Percentiles rank a stretch among this genome's conserved stretches.
phyloP scores from a whole-genome alignment of 192 early-diverging fungal species.

The Coemansia sp. region DNA sequence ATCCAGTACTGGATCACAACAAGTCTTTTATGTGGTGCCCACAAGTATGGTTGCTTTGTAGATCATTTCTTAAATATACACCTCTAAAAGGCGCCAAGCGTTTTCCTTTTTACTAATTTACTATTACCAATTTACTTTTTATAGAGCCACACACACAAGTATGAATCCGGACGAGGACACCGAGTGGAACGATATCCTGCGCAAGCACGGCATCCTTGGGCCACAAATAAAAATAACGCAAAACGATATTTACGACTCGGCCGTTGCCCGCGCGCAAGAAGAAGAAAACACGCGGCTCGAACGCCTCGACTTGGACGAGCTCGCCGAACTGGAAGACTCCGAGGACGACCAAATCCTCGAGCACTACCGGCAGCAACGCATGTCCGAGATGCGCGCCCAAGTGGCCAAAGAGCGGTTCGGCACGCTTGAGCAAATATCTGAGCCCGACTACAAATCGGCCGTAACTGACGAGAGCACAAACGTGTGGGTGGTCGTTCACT shows the following conservation, averaged over 20 bases:
- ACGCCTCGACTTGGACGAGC: conserved; percentile 76
- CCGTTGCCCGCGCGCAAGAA: conserved; percentile 54
- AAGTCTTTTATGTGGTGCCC: neutral
- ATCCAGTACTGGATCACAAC: neutral
- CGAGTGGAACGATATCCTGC: conserved; percentile 94
- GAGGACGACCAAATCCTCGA: conserved; percentile 85
- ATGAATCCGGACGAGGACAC: conserved; percentile 67
- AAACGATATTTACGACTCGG: conserved; percentile 54
- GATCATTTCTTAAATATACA: neutral
- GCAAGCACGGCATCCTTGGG: conserved; percentile 87
- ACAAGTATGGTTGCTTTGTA: neutral
- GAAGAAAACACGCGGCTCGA: conserved; percentile 67
- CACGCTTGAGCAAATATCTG: conserved; percentile 79
- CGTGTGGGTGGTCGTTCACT: conserved; percentile 60
- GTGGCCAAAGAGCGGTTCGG: conserved; percentile 80
- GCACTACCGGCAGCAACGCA: conserved; percentile 75
- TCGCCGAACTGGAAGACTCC: conserved; percentile 91
- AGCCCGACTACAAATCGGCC: conserved; percentile 86
- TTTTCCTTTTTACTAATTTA: neutral
- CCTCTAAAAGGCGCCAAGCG: neutral
- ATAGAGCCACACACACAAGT: conserved; percentile 8
- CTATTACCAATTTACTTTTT: neutral
- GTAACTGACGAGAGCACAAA: conserved; percentile 88
- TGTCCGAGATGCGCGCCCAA: conserved; percentile 81
- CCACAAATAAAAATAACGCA: conserved; percentile 64